Percentiles rank a stretch among this genome's conserved stretches.
Evolutionary conservation across 352 stramenopile species (phyloP).

Genomic region (Phytopythium montanum): DNA sequence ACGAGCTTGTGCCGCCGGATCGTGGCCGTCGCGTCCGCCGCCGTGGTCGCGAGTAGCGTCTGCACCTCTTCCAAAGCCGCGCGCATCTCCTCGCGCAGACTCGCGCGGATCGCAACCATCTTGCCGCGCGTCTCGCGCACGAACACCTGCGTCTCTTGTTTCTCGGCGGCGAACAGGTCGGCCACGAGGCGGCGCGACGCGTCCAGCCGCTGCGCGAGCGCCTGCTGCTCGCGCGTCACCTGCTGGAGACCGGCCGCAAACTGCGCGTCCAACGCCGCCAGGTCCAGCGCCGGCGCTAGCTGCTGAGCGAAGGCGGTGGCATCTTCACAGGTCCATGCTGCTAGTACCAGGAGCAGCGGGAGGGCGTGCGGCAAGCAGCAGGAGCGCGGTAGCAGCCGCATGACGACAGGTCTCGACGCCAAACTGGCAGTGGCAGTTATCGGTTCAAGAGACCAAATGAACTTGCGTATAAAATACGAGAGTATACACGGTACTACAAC

Average conservation of each 20-base stretch:
- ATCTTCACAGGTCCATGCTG: not conserved
- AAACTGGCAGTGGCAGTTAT: not conserved
- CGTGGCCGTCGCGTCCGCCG: constrained; percentile 17
- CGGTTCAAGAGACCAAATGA: not conserved
- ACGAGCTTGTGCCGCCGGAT: constrained; percentile 12
- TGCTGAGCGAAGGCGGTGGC: not conserved
- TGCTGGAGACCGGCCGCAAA: constrained; percentile 11
- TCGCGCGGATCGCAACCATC: constrained; percentile 10
- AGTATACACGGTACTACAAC: not conserved
- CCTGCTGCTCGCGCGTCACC: constrained; percentile 10
- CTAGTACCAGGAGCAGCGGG: not conserved
- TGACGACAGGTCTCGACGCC: not conserved
- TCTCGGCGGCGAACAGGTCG: constrained; percentile 20
- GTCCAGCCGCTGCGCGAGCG: constrained; percentile 19
- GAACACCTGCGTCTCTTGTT: constrained; percentile 17
- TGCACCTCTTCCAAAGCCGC: constrained; percentile 12
- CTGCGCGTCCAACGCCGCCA: constrained; percentile 3
- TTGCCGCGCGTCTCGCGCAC: constrained; percentile 16
- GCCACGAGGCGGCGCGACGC: constrained; percentile 9
- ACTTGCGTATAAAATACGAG: not conserved
- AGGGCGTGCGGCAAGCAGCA: not conserved
- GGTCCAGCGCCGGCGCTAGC: not conserved
- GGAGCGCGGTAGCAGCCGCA: not conserved
- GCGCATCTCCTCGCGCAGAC: constrained; percentile 12
- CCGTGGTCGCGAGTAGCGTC: not conserved